Evolutionary conservation across 2,329 filamentous ascomycete species (phyloP).

Genomic region (Claviceps humidiphila): DNA sequence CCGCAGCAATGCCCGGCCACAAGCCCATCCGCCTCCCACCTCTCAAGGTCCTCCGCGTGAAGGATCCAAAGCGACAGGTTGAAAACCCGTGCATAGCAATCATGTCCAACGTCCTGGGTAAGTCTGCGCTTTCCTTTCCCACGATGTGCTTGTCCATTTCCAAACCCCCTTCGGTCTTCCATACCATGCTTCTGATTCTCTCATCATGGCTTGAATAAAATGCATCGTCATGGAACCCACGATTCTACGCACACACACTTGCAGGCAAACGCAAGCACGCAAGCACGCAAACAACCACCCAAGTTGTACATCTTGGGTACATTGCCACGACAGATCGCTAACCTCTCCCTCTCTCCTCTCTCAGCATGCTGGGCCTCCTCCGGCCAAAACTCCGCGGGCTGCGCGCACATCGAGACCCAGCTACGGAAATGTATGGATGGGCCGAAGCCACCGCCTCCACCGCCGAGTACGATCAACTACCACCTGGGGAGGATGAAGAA

Average conservation of each 20-base stretch:
- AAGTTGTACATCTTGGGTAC: background rate
- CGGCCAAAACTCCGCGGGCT: slow-evolving; percentile 51
- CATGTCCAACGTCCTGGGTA: slow-evolving; percentile 46
- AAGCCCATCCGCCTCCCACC: slow-evolving; percentile 46
- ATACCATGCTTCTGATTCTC: no score
- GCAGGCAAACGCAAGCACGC: background rate
- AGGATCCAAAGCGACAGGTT: slow-evolving; percentile 34
- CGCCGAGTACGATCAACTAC: slow-evolving; percentile 79
- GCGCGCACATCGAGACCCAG: slow-evolving; percentile 44
- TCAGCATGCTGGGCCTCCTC: slow-evolving; percentile 75
- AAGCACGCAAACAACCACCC: background rate
- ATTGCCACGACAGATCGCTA: background rate
- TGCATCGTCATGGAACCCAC: no score
- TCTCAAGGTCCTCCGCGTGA: slow-evolving; percentile 39
- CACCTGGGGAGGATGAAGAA: slow-evolving; percentile 69
- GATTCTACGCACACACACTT: no score
- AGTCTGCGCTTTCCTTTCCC: slow-evolving; percentile 5
- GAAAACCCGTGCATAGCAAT: slow-evolving; percentile 40
- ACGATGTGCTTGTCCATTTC: no score
- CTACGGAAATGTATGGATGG: slow-evolving; percentile 68
- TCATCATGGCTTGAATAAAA: no score
- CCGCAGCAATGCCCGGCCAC: slow-evolving; percentile 28
- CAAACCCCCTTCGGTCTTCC: no score
- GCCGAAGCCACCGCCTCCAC: slow-evolving; percentile 35
- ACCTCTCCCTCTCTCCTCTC: background rate